Base-by-base conservation (phyloP, 345 rosid genomes). In the Linum tenue region DNA sequence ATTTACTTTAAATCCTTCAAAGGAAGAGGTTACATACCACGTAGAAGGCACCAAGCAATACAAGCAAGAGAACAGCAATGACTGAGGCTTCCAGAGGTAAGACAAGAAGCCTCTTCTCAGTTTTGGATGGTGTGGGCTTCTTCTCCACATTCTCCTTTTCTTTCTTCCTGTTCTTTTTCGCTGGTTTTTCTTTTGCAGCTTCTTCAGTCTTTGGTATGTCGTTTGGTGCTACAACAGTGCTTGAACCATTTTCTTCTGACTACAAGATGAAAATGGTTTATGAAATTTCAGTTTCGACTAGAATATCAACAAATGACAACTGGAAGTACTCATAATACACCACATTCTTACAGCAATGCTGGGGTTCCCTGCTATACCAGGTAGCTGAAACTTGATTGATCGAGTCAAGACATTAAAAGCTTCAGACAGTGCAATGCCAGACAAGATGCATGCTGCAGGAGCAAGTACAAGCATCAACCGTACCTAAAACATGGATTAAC, bases 381-480 rank as follows among this genome's bases (percentile, higher is more conserved):
- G 80, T 42, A 90, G 74, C 73, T 90, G 97, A 76, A 88, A 94
- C 83, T 94, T 94, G 72, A 94, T 84, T 71, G 99, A 94, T 56
- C 81, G 70, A 39, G 99, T 90, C 69, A 90, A 83, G 75, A 89
- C 88, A 77, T 82, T 88, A 82, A 94, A 90, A 72, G 99, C 89
- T 80, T 94, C 92, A 68, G 99, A 94, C 53, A 94, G 89, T 66
- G 99, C 96, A 73, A 94, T 94, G 59, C 99, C 99, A 81, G 99
- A 94, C 87, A 84, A 77, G 70, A 94, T 94, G 81, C 99, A 94
- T 63, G 99, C 99, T 53, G 99, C 99, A 65, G 99, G 99, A 78
- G 99, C 99, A 83, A 94, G 76, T 41, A 94, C 99, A 69, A 94
- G 97, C 99, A 94, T 94, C 71, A 94, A 85, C 60, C 99, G 99